Percentiles rank a stretch among this genome's conserved stretches.
phyloP scores from a whole-genome alignment of 2,329 filamentous ascomycete genomes.

The Hortaea sp. region DNA sequence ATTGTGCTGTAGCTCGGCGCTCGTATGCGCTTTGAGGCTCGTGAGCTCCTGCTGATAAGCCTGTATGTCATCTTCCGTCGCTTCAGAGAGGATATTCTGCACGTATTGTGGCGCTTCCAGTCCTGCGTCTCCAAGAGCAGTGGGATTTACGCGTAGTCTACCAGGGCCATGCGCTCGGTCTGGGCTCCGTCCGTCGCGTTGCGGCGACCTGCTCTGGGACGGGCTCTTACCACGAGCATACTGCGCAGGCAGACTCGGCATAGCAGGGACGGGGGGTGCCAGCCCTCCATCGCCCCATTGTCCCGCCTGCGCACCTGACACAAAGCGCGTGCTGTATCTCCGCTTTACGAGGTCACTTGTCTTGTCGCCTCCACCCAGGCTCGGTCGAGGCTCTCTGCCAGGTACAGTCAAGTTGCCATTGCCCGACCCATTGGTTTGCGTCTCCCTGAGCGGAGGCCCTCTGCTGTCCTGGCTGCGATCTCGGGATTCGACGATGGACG shows the following conservation, averaged over 20 bases:
- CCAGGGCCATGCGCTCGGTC: constrained; percentile 24
- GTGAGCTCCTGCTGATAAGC: constrained; percentile 68
- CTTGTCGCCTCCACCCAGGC: constrained; percentile 32
- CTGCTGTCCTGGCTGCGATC: constrained; percentile 12
- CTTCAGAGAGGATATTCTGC: constrained; percentile 60
- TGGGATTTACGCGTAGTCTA: constrained; percentile 61
- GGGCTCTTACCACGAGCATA: constrained; percentile 30
- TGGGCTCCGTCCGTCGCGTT: constrained; percentile 26
- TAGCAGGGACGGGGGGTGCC: constrained; percentile 50
- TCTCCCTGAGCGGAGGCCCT: constrained; percentile 13
- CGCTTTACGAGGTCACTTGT: constrained; percentile 83
- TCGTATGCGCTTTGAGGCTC: constrained; percentile 67
- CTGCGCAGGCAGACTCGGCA: constrained; percentile 47
- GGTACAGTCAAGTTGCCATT: constrained; percentile 5
- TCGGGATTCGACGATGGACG: constrained; percentile 6
- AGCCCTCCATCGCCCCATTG: constrained; percentile 54
- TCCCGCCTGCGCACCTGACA: constrained; percentile 52
- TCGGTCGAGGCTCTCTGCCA: constrained; percentile 10
- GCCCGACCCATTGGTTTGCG: constrained; percentile 9
- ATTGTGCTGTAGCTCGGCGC: constrained; percentile 81
- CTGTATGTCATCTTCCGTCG: constrained; percentile 76
- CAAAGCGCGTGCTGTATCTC: constrained; percentile 83
- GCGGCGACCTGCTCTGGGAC: constrained; percentile 7
- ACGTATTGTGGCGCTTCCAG: constrained; percentile 66
- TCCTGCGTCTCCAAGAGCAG: constrained; percentile 68